Conservation (phyloP, 169 alveolate genomes). For the Perkinsus olseni region DNA sequence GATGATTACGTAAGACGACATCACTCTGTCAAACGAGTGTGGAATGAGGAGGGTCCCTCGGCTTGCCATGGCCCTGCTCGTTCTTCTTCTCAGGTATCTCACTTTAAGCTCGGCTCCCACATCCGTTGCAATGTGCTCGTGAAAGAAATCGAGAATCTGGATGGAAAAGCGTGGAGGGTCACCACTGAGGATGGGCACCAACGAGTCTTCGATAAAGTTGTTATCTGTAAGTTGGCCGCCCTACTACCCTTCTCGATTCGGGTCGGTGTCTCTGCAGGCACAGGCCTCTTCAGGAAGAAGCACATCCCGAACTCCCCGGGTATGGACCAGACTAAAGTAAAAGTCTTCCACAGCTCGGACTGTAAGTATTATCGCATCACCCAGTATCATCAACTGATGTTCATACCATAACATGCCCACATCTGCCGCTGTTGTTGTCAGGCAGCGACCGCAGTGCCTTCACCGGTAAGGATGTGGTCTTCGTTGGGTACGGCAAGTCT, state of each 20-base stretch:
- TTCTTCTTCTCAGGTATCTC: neutral
- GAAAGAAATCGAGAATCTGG: neutral
- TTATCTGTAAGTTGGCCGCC: neutral
- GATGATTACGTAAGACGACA: neutral
- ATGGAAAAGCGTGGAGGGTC: neutral
- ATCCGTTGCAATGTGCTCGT: neutral
- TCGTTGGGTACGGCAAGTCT: neutral
- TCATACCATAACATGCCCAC: too few relatives aligned
- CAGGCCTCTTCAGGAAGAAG: neutral
- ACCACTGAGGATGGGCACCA: neutral
- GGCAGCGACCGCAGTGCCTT: neutral
- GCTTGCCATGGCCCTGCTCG: too few relatives aligned
- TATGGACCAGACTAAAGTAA: neutral
- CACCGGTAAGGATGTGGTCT: neutral
- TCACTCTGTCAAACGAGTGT: too few relatives aligned
- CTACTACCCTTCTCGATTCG: neutral
- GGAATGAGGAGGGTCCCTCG: too few relatives aligned
- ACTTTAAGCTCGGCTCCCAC: neutral
- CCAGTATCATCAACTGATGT: too few relatives aligned
- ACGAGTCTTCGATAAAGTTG: neutral
- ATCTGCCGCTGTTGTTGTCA: neutral
- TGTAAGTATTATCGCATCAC: neutral
- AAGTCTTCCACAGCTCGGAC: neutral
- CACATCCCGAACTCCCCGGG: neutral
- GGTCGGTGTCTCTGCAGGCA: neutral